Evolutionary conservation across 371 early-diverging fungal species (phyloP), one percentile per base, ranked within the genome.

Genomic region (Mucor irregularis): DNA sequence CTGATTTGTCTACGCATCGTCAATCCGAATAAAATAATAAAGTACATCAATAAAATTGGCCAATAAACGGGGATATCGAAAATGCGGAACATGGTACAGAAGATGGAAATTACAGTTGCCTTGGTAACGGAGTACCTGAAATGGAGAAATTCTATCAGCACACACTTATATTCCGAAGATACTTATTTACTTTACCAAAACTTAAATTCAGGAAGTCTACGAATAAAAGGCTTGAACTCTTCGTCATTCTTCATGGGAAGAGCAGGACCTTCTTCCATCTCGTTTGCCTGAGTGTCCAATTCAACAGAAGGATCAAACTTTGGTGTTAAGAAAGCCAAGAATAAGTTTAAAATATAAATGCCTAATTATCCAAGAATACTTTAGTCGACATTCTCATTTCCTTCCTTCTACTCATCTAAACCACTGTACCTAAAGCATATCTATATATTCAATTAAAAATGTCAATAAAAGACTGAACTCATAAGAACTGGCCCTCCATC

Each of bases 61-160:
- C 98, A 98, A 76, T 95, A 99, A 5, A 99, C 99, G 13, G 99
- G 99, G 40, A 99, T 87, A 70, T 99, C 98, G 61, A 99, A 90
- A 56, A 92, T 58, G 6, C 81, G 61, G 74, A 95, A 92, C 62
- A 95, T 77, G 39, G 94, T 90, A 81, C 94, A 94, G 45, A 89
- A 61, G 24, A 94, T 64, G 4, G 95, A 88, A 56, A 94, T 85
- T 35, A 83, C 49, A 13, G 90, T 82, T 0, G 95, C 94, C 56
- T 90, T 76, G 14, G 93, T 93, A 19, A 92, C 84, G 42, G 87
- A 80, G 17, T 52, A 52, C 49, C 35, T 31, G 39, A 28, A 35
- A 48, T 25, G n/a, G n/a, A n/a, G n/a, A n/a, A n/a, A n/a, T n/a
- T n/a, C n/a, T n/a, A n/a, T n/a, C n/a, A n/a, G n/a, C n/a, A 13